Evolutionary conservation across 129 eudicot genomes (phyloP).

Genomic region (Silybum marianum): DNA sequence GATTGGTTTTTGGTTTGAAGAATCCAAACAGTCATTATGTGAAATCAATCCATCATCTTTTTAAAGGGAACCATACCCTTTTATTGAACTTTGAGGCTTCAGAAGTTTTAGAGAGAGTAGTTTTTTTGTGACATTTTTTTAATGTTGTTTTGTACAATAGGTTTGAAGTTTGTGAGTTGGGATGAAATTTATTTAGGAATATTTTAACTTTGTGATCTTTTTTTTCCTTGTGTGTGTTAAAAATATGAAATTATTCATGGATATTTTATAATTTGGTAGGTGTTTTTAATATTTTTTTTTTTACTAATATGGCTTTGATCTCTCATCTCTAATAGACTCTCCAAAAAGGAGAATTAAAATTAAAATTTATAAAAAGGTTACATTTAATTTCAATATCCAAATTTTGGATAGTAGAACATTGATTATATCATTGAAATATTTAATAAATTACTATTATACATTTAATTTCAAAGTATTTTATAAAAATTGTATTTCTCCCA

Average conservation of each 20-base stretch:
- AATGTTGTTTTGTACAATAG: constrained; percentile 11
- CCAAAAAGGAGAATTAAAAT: too few relatives aligned
- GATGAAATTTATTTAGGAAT: neutral
- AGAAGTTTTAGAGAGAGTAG: constrained; percentile 14
- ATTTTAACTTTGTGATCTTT: constrained; percentile 1
- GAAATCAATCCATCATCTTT: neutral
- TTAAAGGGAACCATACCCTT: neutral
- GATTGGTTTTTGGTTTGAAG: constrained; percentile 16
- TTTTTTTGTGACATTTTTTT: neutral
- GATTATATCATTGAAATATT: too few relatives aligned
- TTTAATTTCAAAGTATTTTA: too few relatives aligned
- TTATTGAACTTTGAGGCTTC: constrained; percentile 21
- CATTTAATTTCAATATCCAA: too few relatives aligned
- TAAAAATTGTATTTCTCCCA: too few relatives aligned
- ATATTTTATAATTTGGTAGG: neutral
- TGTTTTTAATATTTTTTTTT: neutral
- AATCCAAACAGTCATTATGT: constrained; percentile 1
- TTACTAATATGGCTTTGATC: neutral
- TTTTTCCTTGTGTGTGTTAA: neutral
- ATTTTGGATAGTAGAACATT: too few relatives aligned
- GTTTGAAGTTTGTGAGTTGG: constrained; percentile 26
- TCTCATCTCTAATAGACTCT: too few relatives aligned
- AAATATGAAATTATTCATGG: neutral
- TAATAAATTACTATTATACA: too few relatives aligned
- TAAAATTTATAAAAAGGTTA: too few relatives aligned